These are phyloP conservation scores for Mucor mucedo DNA, from an alignment of 371 early-diverging fungal genomes.

Conservation along the genomic window DNA sequence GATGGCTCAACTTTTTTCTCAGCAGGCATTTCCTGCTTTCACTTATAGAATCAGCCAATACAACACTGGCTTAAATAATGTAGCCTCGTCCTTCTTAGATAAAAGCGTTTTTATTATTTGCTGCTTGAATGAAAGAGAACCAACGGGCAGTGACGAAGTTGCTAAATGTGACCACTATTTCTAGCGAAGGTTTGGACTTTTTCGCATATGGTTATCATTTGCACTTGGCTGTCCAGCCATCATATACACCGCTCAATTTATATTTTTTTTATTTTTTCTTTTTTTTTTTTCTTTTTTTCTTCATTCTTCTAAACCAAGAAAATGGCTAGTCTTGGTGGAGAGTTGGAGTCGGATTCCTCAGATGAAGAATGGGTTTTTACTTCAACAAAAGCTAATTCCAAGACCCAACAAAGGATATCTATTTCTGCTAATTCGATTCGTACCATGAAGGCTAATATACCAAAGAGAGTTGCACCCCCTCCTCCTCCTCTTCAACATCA, in stretches of 20 bases:
- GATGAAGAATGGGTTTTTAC: slow-evolving; percentile 47
- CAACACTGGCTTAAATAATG: too few relatives aligned
- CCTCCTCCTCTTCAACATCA: neutral
- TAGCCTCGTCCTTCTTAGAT: too few relatives aligned
- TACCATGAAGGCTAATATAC: slow-evolving; percentile 8
- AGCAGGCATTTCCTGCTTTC: too few relatives aligned
- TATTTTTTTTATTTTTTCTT: neutral
- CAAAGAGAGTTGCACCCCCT: neutral
- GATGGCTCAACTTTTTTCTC: too few relatives aligned
- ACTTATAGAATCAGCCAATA: too few relatives aligned
- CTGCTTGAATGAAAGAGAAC: too few relatives aligned
- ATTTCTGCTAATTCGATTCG: slow-evolving; percentile 10
- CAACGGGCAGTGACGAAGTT: too few relatives aligned
- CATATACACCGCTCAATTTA: neutral
- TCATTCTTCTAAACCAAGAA: neutral
- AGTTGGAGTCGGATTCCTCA: slow-evolving; percentile 39
- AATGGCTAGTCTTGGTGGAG: slow-evolving; percentile 21
- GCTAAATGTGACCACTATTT: too few relatives aligned
- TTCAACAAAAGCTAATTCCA: slow-evolving; percentile 7
- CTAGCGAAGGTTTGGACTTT: too few relatives aligned
- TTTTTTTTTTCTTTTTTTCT: slow-evolving; percentile 6
- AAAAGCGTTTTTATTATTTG: too few relatives aligned
- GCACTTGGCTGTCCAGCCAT: neutral
- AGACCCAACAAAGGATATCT: neutral
- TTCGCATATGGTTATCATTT: too few relatives aligned